These are phyloP conservation scores for Aegilops longissima DNA, from an alignment of 176 grass and related monocot species.

Conservation along the genomic window DNA sequence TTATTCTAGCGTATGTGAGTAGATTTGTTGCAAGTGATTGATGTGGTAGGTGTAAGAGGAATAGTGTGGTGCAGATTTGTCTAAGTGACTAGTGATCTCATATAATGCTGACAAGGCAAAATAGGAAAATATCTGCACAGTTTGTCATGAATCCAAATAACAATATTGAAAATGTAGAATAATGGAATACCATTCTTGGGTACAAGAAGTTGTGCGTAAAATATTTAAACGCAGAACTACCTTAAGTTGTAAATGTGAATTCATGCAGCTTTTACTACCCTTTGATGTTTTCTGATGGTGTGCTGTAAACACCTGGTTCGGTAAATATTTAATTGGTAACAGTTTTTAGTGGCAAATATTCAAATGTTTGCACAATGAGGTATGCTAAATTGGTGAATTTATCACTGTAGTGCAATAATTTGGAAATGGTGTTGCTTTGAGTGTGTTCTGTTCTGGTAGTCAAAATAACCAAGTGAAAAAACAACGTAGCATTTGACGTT, in stretches of 20 bases:
- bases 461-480: conserved; percentile 3
- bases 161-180: background rate
- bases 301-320: background rate
- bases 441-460: background rate
- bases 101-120: conserved; percentile 5
- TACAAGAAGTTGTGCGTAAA: background rate
- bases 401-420: background rate
- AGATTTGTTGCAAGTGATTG: background rate
- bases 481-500: background rate
- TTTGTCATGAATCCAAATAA: background rate
- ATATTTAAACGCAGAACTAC: background rate
- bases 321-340: conserved; percentile 22
- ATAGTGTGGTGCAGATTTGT: conserved; percentile 14
- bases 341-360: conserved; percentile 4
- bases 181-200: background rate
- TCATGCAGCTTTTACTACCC: background rate
- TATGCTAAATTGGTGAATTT: background rate
- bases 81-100: background rate
- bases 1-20: background rate
- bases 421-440: background rate
- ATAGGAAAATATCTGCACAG: background rate
- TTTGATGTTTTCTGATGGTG: background rate
- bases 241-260: conserved; percentile 1
- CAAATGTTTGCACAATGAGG: background rate
- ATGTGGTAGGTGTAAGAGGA: conserved; percentile 5